Base-by-base conservation (phyloP, 148 eudicot species). In the Limonium bicolor region DNA sequence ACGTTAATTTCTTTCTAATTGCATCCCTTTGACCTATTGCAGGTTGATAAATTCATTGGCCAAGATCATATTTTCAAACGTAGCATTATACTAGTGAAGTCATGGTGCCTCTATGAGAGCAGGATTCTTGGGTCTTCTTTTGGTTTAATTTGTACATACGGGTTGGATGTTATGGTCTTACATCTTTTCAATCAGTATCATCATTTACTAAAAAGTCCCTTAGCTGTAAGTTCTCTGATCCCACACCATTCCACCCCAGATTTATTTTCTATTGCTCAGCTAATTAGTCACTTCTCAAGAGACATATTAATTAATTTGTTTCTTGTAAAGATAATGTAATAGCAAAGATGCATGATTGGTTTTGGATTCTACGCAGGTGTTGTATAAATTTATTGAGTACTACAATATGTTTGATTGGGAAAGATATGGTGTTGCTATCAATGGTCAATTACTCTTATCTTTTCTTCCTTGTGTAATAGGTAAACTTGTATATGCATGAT, bases 61-160 rank as follows among this genome's bases (percentile, higher is more conserved):
- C 64, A 61, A 55, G 54, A 73, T 40, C 71, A 77, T 56, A 59
- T 77, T n/a, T 67, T 69, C 53, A 77, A 73, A 45, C 67, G 64
- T n/a, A 73, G 85, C 50, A 50, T 77, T 10, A 58, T 73, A 41
- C 50, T 77, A 25, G 58, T 77, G 18, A 77, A 77, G 54, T 58
- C 85, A 15, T 77, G 85, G 80, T 77, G 80, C 60, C 64, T 62
- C 28, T 77, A 77, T 8, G 85, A 77, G 51, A 73, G 85, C 49
- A 53, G 66, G 3, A 55, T 63, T 41, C 71, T 77, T 32, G 85
- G 79, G 20, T 76, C 79, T 21, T 27, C 16, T 20, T 38, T 66
- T 61, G 80, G 80, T 41, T 60, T 77, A 32, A 54, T 77, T 39
- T 55, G 76, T 41, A 66, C 85, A 26, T 77, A 77, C 61, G 80